phyloP scores from a whole-genome alignment of 1,284 basidiomycete species.

The Wolfiporia cocos region DNA sequence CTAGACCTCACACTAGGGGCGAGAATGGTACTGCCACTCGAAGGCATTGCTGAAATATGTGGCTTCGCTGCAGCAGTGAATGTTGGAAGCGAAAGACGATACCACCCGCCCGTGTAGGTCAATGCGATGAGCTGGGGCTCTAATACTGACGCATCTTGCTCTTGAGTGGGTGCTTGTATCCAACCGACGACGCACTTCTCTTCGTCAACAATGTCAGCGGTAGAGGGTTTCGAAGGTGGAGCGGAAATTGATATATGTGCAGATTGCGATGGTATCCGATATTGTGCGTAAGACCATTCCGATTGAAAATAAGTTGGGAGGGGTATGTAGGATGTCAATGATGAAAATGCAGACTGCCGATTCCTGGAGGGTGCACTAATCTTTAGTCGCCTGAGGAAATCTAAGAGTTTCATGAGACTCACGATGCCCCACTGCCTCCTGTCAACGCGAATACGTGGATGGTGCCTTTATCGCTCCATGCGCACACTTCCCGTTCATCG shows the following conservation, averaged over 20 bases:
- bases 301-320: conserved; percentile 92
- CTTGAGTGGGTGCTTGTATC: conserved; percentile 54
- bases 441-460: conserved; percentile 83
- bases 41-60: conserved; percentile 11
- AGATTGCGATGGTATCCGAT: conserved; percentile 80
- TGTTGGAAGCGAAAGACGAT: conserved; percentile 71
- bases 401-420: conserved; percentile 29
- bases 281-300: conserved; percentile 91
- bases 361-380: conserved; percentile 41
- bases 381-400: not conserved
- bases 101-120: conserved; percentile 92
- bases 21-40: conserved; percentile 15
- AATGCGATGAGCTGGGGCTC: conserved; percentile 80
- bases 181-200: conserved; percentile 84
- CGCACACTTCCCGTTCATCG: conserved; percentile 76
- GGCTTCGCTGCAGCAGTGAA: conserved; percentile 22
- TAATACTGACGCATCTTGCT: conserved; percentile 22
- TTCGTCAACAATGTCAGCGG: conserved; percentile 66
- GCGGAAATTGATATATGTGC: conserved; percentile 74
- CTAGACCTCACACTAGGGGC: conserved; percentile 30
- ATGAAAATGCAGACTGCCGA: conserved; percentile 74
- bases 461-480: conserved; percentile 96
- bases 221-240: conserved; percentile 45
- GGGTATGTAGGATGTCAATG: conserved; percentile 70
- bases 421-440: conserved; percentile 59